A percentile compares a stretch with the other conserved stretches of the same genome.
phyloP scores from a whole-genome alignment of 305 asterid genomes.

The Solanum hybrid region DNA sequence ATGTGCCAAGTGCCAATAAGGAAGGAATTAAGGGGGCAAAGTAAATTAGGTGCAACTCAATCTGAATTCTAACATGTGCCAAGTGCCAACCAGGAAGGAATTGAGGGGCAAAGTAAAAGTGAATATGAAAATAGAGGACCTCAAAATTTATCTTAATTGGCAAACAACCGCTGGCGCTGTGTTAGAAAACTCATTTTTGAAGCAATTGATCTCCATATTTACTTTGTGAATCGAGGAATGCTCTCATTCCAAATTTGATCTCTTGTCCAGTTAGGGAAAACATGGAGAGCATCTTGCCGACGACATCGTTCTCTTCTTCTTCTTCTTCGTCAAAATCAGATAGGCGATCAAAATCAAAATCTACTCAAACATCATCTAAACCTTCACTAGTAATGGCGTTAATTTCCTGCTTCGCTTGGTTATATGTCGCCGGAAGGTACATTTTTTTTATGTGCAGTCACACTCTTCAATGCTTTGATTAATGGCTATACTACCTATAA shows the following conservation, averaged over 20 bases:
- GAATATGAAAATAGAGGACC: background rate
- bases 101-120: background rate
- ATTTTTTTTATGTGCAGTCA: background rate
- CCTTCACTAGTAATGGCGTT: slow-evolving; percentile 57
- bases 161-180: background rate
- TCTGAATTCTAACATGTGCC: background rate
- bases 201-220: background rate
- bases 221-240: background rate
- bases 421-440: slow-evolving; percentile 81
- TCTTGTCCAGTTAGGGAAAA: background rate
- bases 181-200: background rate
- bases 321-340: slow-evolving; percentile 34
- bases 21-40: background rate
- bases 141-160: background rate
- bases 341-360: slow-evolving; percentile 67
- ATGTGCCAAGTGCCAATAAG: background rate
- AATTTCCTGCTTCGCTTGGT: slow-evolving; percentile 81
- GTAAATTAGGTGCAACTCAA: background rate
- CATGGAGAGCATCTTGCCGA: slow-evolving; percentile 54
- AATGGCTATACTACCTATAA: background rate
- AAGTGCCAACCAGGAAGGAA: background rate
- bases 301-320: slow-evolving; percentile 12
- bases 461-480: background rate
- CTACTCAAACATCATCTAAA: slow-evolving; percentile 47
- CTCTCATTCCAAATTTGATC: background rate